phyloP scores from a whole-genome alignment of 2,329 filamentous ascomycete species.

The Alternaria conjuncta region DNA sequence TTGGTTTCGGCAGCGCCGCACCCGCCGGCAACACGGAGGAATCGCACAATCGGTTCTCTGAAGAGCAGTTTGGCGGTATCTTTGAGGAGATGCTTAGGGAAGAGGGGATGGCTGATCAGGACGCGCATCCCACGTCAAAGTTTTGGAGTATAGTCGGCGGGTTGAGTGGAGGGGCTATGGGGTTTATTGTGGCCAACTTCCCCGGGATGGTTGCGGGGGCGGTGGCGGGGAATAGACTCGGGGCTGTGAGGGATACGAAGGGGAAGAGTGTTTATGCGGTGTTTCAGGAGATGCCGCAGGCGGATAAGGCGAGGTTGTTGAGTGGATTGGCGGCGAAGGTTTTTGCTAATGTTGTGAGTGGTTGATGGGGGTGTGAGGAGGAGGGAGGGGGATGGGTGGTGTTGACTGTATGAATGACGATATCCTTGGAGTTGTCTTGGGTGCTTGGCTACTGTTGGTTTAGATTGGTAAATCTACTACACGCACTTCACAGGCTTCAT shows the following conservation, averaged over 20 bases:
- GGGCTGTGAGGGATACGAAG: slow-evolving; percentile 84
- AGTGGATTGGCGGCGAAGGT: slow-evolving; percentile 86
- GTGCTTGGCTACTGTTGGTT: too few relatives aligned
- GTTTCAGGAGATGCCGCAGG: slow-evolving; percentile 85
- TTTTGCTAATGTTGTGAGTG: slow-evolving; percentile 74
- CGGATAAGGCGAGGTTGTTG: slow-evolving; percentile 79
- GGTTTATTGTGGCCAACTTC: slow-evolving; percentile 94
- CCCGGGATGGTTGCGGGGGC: slow-evolving; percentile 88
- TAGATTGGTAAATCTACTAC: background rate
- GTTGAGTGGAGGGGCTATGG: slow-evolving; percentile 84
- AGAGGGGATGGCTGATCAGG: slow-evolving; percentile 72
- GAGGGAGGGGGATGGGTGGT: background rate
- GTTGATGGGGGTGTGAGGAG: background rate
- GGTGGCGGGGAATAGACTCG: slow-evolving; percentile 90
- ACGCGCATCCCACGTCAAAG: slow-evolving; percentile 67
- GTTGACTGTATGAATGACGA: slow-evolving; percentile 14
- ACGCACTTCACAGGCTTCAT: background rate
- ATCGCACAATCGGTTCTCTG: slow-evolving; percentile 64
- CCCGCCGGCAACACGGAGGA: slow-evolving; percentile 54
- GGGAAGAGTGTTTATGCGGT: slow-evolving; percentile 96
- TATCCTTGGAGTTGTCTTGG: slow-evolving; percentile 19
- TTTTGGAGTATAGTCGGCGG: slow-evolving; percentile 91
- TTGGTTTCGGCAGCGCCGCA: slow-evolving; percentile 62
- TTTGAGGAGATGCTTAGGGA: slow-evolving; percentile 63
- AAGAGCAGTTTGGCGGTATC: slow-evolving; percentile 82